A percentile compares a stretch with the other conserved stretches of the same genome.
Conservation (phyloP, 108 stramenopile genomes). For the Pinguiococcus pyrenoidosus region DNA sequence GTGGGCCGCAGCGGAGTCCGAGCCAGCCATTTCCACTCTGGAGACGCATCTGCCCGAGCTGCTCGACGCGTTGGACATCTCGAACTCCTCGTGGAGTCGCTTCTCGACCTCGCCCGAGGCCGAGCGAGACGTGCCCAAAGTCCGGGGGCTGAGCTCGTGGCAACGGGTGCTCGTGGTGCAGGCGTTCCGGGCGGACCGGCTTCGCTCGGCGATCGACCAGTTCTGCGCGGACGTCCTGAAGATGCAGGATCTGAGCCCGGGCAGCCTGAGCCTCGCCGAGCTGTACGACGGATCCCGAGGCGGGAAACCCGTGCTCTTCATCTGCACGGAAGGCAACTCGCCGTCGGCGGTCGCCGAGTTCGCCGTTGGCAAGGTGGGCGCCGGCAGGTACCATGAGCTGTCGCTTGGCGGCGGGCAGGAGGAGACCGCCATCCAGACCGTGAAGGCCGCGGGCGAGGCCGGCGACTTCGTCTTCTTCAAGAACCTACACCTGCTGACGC, state of each 20-base stretch:
- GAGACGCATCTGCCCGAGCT: constrained; percentile 27
- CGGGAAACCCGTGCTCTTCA: too few relatives aligned
- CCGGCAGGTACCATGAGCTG: constrained; percentile 27
- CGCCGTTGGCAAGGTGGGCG: constrained; percentile 3
- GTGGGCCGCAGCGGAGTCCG: constrained; percentile 35
- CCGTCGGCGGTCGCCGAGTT: too few relatives aligned
- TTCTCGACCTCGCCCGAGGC: constrained; percentile 33
- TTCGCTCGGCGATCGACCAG: constrained; percentile 28
- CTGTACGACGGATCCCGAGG: constrained; percentile 13
- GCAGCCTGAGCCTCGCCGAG: constrained; percentile 6
- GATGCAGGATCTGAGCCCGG: constrained; percentile 15
- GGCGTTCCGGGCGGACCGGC: constrained; percentile 39
- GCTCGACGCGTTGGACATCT: constrained; percentile 16
- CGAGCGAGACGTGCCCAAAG: constrained; percentile 37
- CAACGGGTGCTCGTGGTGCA: constrained; percentile 40
- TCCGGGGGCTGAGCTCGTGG: constrained; percentile 19
- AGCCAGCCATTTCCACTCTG: constrained; percentile 16
- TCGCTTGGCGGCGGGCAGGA: constrained; percentile 54
- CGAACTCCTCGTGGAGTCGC: constrained; percentile 20
- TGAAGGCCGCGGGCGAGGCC: constrained; percentile 3
- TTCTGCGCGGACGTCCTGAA: constrained; percentile 30
- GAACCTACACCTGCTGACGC: constrained; percentile 46
- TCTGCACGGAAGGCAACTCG: too few relatives aligned
- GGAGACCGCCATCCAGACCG: constrained; percentile 23
- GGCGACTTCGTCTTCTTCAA: constrained; percentile 51